Conservation (phyloP, 2,329 filamentous ascomycete genomes). For the Penicillium palitans region DNA sequence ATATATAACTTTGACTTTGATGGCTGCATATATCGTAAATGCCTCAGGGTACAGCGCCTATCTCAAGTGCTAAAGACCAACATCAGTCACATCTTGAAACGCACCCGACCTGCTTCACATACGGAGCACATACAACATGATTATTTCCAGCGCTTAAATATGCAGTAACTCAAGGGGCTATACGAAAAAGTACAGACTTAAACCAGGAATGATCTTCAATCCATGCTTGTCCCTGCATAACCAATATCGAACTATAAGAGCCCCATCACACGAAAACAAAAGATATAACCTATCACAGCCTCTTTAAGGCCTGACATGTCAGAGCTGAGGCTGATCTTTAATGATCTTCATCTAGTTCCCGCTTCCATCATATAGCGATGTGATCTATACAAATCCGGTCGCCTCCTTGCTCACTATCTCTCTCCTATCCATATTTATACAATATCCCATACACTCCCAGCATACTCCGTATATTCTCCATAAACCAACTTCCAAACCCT, state of each 20-base stretch:
- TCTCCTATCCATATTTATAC: background rate
- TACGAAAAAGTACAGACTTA: background rate
- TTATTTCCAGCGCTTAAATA: background rate
- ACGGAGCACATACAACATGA: too few relatives aligned
- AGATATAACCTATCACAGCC: background rate
- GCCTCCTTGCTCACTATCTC: background rate
- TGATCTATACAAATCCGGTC: conserved; percentile 1
- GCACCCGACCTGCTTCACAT: background rate
- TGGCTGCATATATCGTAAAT: background rate
- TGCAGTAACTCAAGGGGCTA: background rate
- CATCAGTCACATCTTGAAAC: background rate
- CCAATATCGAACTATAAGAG: background rate
- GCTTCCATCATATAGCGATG: background rate
- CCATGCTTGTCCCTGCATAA: background rate
- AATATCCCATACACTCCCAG: background rate
- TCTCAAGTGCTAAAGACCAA: background rate
- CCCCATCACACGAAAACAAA: background rate
- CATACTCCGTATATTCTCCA: too few relatives aligned
- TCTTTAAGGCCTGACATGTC: background rate
- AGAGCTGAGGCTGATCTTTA: background rate
- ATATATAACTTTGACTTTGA: too few relatives aligned
- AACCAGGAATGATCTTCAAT: background rate
- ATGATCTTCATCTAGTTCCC: background rate
- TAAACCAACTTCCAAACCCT: background rate
- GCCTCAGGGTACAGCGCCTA: background rate